Base-by-base conservation (phyloP, 768 basidiomycete genomes). In the Scleroderma citrinum region DNA sequence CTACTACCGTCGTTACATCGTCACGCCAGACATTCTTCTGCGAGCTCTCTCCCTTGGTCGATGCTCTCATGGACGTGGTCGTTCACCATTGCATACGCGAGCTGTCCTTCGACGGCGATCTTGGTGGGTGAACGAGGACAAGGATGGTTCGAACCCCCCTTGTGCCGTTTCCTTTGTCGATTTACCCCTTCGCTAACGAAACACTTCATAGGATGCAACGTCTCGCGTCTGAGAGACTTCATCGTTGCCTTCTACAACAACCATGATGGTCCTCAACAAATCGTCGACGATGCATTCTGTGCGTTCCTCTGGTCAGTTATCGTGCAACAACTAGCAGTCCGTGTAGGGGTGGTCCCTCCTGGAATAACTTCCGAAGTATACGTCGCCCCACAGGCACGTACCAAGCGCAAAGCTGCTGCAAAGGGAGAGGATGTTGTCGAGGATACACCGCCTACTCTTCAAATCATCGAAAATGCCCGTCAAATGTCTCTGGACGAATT, bases 81-180 rank as follows among this genome's bases (percentile, higher is more conserved):
- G 70, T 94, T 34, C 83, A 85, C 60, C 84, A 91, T 62, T 87
- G 87, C 61, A 75, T 92, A 31, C 83, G 85, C 34, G 90, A 95
- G 65, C 74, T 95, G 26, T 81, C 92, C 5, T 93, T 92, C 66
- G 91, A 93, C 59, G 92, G 92, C 5, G 89, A 93, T 63, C 73
- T 90, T 37, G 92, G 92, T 93, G 66, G 72, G 85, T 77, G 24
- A 6, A 20, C n/a, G 30, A 32, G 11, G 29, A 26, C 20, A 44
- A 35, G 39, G 56, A 57, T 70, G 59, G 76, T 76, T 78, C 75
- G 74, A 76, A 71, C 57, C 74, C 72, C 68, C 49, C 47, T 48
- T 20, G 32, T 52, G 54, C 56, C 69, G 59, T 52, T 61, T 49
- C 49, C 31, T 51, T 26, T 37, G 19, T 49, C 7, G 37, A 52